Evolutionary conservation across 805 yeast species (phyloP), one percentile per base, ranked within the genome.

Genomic region (Wickerhamiella domercqiae): DNA sequence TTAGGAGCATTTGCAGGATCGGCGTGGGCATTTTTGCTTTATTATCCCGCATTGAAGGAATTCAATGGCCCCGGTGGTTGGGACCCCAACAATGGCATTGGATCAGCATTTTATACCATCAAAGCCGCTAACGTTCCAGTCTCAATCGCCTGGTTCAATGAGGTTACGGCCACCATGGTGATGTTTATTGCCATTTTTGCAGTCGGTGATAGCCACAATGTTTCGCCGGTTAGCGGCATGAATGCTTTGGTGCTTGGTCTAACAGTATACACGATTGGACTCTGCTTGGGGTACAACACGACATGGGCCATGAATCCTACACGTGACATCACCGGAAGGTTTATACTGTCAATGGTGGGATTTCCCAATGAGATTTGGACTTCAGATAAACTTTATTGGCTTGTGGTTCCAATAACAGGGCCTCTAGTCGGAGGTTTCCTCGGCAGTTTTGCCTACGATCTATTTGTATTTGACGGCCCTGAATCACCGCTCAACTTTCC

Each of bases 241-340:
- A 67, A 65, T 53, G 73, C 75, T 26, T 47, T 69, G 39, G 62
- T 66, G 48, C 50, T 70, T 24, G 65, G 65, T 42, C 46, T 70
- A 34, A 51, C 67, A 42, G 62, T 70, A 35, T 61, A 53, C 39
- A 61, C 62, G 34, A 48, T 69, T 33, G 73, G 71, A 49, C 57
- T 67, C n/a, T 52, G 68, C 7, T 57, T 64, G 44, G 70, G 72
- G 34, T 66, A 58, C 51, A 66, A 66, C 48, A 69, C 75, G n/a
- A 73, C 72, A 15, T 66, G 66, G 46, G 74, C 73, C 29, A 53
- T 70, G 48, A 70, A 70, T 53, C 54, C 63, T 39, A 73, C 73
- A 22, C 65, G 75, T 55, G 75, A 70, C 53, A 57, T 69, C 36
- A 71, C 68, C 16, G 75, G 75, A 39, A 56, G 75, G 46, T 48